Conservation (phyloP, 2,329 filamentous ascomycete species). For the Aspergillus luchuensis region DNA sequence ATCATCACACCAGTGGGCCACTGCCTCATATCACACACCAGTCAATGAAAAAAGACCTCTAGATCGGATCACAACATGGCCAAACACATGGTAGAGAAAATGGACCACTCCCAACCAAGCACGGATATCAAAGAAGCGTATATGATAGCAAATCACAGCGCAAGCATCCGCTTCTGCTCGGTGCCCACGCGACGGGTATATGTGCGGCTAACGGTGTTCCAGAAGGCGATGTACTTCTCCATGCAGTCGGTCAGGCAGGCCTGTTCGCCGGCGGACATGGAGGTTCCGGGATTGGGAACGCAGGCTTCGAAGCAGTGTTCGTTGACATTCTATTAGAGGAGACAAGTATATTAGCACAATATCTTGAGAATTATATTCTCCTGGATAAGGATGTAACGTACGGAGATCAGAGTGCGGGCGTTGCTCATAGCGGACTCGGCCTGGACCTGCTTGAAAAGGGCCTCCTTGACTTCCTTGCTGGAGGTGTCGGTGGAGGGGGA, state of each 20-base stretch:
- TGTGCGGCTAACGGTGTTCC: constrained; percentile 71
- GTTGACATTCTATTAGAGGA: constrained; percentile 67
- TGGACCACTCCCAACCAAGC: not conserved
- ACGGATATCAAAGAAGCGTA: constrained; percentile 14
- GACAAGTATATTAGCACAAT: not conserved
- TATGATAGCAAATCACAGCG: constrained; percentile 27
- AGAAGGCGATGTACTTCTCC: constrained; percentile 81
- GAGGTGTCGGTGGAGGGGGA: constrained; percentile 26
- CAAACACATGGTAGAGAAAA: not conserved
- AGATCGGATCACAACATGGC: not conserved
- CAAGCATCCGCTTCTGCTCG: constrained; percentile 56
- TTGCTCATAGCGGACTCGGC: constrained; percentile 68
- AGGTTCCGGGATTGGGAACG: constrained; percentile 66
- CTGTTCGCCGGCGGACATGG: constrained; percentile 67
- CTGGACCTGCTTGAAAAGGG: constrained; percentile 65
- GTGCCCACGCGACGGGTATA: constrained; percentile 62
- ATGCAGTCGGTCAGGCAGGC: constrained; percentile 74
- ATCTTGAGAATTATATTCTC: not conserved
- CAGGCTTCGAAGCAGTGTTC: constrained; percentile 80
- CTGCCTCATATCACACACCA: not conserved
- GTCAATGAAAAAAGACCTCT: not conserved
- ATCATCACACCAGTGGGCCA: not conserved
- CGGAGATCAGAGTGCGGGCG: constrained; percentile 69
- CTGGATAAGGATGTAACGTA: constrained; percentile 40
- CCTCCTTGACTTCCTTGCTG: constrained; percentile 49